Evolutionary conservation across 192 early-diverging fungal species (phyloP), one percentile per base, ranked within the genome.

Genomic region (Pilobolus umbonatus): DNA sequence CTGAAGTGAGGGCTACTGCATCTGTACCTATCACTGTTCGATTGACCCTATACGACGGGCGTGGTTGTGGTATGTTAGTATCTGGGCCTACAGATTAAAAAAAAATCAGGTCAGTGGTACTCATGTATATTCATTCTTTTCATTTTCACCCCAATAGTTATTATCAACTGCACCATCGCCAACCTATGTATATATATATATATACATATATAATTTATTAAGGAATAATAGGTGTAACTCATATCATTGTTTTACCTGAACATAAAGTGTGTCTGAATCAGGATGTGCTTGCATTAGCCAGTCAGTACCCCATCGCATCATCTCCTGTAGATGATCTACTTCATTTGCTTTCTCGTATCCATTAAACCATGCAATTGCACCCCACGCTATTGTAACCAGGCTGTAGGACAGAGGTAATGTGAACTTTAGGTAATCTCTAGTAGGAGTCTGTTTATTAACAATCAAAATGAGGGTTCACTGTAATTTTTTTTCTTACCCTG

Each of bases 221-320:
- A 28, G 0, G 9, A 11, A 26, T 3, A 14, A 25, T 26, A 47
- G 28, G 19, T 15, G 32, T 56, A 31, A 4, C 3, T 21, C 9
- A 30, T 22, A 11, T 25, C 17, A 21, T 30, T 10, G 24, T 35
- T 19, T 52, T 63, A 76, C 77, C 59, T 78, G 76, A 22, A 77
- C 79, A 57, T 69, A 76, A 21, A 84, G 60, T 7, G 70, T 71
- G 50, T 79, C 66, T 44, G 67, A 48, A 24, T 78, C 62, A 44
- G 79, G 77, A 60, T 84, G 80, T 4, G 80, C 80, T 39, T 80
- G 77, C 30, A 81, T 75, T 38, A 84, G 38, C 80, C 80, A 84
- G 50, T 84, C 80, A 46, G 73, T 84, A 26, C 80, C 78, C 78
- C 78, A 82, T 39, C 75, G 75, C 5, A 84, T 35, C 73, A 73